Conservation (phyloP, 140 eudicot genomes). For the Erigeron philadelphicus region DNA sequence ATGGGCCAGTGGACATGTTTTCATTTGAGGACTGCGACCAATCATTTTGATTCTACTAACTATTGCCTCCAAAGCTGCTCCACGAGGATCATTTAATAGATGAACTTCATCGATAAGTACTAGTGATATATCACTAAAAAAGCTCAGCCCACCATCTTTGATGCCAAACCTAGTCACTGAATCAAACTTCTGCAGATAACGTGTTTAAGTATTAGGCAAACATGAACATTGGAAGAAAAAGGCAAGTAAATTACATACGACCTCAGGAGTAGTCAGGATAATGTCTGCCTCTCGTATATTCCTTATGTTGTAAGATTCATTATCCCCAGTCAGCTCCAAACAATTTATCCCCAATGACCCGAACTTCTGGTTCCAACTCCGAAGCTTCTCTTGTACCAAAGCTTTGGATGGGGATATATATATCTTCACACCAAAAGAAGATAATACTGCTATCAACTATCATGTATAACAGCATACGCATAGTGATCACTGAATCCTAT, state of each 20-base stretch:
- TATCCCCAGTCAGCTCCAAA: constrained; percentile 96
- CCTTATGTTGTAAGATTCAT: constrained; percentile 59
- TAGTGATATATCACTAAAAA: constrained; percentile 90
- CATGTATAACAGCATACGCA: neutral
- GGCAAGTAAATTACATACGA: constrained; percentile 22
- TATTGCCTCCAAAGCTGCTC: constrained; percentile 96
- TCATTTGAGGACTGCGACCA: constrained; percentile 65
- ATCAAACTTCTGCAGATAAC: constrained; percentile 75
- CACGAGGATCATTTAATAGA: constrained; percentile 92
- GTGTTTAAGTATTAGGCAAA: constrained; percentile 20
- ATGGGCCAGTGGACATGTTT: constrained; percentile 57
- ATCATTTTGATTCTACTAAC: constrained; percentile 96
- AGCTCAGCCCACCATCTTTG: constrained; percentile 90
- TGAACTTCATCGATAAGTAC: constrained; percentile 98
- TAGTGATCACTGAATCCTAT: constrained; percentile 10
- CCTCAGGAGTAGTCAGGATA: constrained; percentile 97
- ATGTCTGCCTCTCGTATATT: constrained; percentile 93
- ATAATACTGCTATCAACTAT: constrained; percentile 18
- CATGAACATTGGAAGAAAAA: neutral
- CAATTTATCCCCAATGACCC: constrained; percentile 80
- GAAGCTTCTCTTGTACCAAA: constrained; percentile 94
- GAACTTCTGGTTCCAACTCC: constrained; percentile 83
- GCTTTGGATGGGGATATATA: constrained; percentile 97
- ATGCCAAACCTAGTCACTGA: constrained; percentile 90
- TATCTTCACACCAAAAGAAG: constrained; percentile 46